These are phyloP conservation scores for Metschnikowia kunwiensis DNA, from an alignment of 805 yeast genomes.

Conservation along the genomic window DNA sequence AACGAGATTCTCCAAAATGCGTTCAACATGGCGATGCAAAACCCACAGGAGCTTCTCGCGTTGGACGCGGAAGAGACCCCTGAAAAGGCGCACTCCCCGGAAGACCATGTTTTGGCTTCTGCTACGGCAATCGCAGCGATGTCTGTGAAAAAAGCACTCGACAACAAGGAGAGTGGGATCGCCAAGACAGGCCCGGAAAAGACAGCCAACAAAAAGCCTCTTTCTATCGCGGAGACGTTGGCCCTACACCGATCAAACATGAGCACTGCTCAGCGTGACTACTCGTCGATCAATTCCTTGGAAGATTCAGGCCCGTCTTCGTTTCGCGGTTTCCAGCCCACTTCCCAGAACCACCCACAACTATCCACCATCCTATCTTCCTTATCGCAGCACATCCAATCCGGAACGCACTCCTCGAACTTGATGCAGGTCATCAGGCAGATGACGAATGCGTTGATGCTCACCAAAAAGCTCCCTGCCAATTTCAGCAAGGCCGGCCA, in stretches of 20 bases:
- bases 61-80: constrained; percentile 28
- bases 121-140: constrained; percentile 18
- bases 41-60: constrained; percentile 47
- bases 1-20: constrained; percentile 76
- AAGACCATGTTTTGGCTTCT: constrained; percentile 10
- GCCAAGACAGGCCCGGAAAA: neutral
- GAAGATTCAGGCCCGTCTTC: constrained; percentile 22
- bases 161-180: neutral
- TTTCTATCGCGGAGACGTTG: constrained; percentile 59
- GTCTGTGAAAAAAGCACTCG: constrained; percentile 8
- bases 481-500: constrained; percentile 13
- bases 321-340: constrained; percentile 1
- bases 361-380: constrained; percentile 32
- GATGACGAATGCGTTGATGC: constrained; percentile 34
- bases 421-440: constrained; percentile 37
- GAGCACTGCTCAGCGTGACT: constrained; percentile 30
- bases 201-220: constrained; percentile 20
- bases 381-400: constrained; percentile 30
- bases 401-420: constrained; percentile 21
- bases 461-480: constrained; percentile 14
- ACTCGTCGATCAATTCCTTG: constrained; percentile 26
- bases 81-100: constrained; percentile 2
- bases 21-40: constrained; percentile 69
- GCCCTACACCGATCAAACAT: constrained; percentile 51
- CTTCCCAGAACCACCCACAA: constrained; percentile 25